phyloP scores from a whole-genome alignment of 371 early-diverging fungal genomes.

The Mortierella sp. region DNA sequence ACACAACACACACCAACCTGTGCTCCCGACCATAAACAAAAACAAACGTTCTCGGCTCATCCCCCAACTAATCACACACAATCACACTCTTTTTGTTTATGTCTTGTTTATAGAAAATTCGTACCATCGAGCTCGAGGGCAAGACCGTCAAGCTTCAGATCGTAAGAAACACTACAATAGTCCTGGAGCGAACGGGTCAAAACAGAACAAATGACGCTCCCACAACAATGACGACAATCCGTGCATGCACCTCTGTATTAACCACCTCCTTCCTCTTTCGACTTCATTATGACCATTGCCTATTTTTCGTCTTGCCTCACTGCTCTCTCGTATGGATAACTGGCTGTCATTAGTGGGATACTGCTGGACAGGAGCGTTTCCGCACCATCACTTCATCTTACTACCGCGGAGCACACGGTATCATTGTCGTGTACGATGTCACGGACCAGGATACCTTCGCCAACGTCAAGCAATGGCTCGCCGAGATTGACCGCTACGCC shows the following conservation, averaged over 20 bases:
- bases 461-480: slow-evolving; percentile 95
- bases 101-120: slow-evolving; percentile 90
- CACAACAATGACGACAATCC: slow-evolving; percentile 7
- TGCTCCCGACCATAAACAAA: background rate
- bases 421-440: slow-evolving; percentile 99
- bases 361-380: slow-evolving; percentile 99
- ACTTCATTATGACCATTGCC: slow-evolving; percentile 3
- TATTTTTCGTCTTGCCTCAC: background rate
- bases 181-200: slow-evolving; percentile 2
- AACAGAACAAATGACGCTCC: background rate
- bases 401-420: slow-evolving; percentile 99
- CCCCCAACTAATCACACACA: background rate
- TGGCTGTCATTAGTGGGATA: slow-evolving; percentile 85
- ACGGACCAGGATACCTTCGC: slow-evolving; percentile 96
- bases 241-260: background rate
- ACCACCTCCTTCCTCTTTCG: background rate
- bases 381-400: slow-evolving; percentile 99
- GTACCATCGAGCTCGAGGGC: slow-evolving; percentile 98
- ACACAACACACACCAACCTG: background rate
- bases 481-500: slow-evolving; percentile 98
- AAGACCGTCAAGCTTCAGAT: slow-evolving; percentile 99
- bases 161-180: slow-evolving; percentile 60
- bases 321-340: background rate
- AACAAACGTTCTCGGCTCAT: background rate
- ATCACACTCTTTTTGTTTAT: background rate